Base-by-base conservation (phyloP, 2,329 filamentous ascomycete species). In the Verticillium tricorpus region DNA sequence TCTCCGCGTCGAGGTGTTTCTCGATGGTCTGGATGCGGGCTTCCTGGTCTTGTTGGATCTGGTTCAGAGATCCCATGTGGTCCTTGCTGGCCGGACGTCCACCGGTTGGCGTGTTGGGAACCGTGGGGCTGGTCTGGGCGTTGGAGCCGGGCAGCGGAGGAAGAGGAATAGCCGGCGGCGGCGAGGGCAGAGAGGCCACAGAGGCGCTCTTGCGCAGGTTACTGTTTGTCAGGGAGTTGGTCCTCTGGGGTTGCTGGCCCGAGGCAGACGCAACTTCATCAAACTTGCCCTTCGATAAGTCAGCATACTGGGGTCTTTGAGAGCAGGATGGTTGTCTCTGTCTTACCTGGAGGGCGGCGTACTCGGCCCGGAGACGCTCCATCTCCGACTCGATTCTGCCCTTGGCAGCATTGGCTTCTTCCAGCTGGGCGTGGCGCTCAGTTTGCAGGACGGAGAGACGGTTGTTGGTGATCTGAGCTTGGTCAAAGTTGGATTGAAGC, bases 1-100 rank as follows among this genome's bases (percentile, higher is more conserved):
- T 96, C 81, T 99, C 95, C 3, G 95, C 95, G 67, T 91, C 90
- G 28, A 99, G 85, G 72, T 98, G 93, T 80, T 97, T 98, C 81
- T 99, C 94, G 65, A 99, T 96, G 7, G 92, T 96, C 63, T 91
- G 89, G 72, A 99, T 96, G 66, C 93, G 93, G 54, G 92, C 91
- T 73, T 99, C 95, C 74, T 97, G 93, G 69, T 99, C 95, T 71
- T 98, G 94, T 63, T 94, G 87, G 67, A 96, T 85, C 70, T 97
- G 93, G 58, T 89, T 86, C 63, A 89, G 85, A 59, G 79, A 81
- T 50, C 89, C 82, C 57, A 77, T 63, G 57, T 75, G 84, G 70
- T 97, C 92, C 74, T 95, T 96, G 81, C 92, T 96, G 19, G 87
- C 83, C 63, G 93, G 92, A 12, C 92, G 88, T 77, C 68, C 86